Evolutionary conservation across 352 stramenopile species (phyloP), one percentile per base, ranked within the genome.

Genomic region (Phytophthora pistaciae): DNA sequence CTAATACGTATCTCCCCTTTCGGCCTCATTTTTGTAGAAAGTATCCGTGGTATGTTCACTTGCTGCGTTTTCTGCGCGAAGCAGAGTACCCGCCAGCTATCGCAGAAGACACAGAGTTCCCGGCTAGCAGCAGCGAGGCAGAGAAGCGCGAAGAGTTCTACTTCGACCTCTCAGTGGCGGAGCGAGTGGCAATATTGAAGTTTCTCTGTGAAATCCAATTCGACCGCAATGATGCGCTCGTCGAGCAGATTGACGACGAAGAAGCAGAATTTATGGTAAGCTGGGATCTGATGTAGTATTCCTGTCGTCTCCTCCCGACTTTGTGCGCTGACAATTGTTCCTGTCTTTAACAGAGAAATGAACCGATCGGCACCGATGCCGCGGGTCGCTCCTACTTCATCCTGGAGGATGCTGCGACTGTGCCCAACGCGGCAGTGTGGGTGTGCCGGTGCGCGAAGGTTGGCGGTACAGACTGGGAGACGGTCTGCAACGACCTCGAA

Each of bases 141-240:
- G 27, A 67, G 36, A 66, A 66, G 68, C 52, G 70, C 18, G 66
- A 79, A 57, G 69, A 72, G 56, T 75, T 86, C 49, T 92, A 93
- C 60, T 83, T 79, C 36, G 67, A 84, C 13, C 64, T 89, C 1
- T 53, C 72, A 25, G 62, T 89, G 2, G 60, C 64, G 1, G 74
- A 90, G 13, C 77, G 81, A 23, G 71, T 92, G 18, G 60, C 74
- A 3, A 68, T 92, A 7, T 62, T 93, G 36, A 92, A 92, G 48
- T 79, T 83, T 21, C 33, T 92, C 16, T 93, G 84, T 29, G 84
- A 93, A 59, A 68, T 77, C 27, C 84, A 92, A 48, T 92, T 91
- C 36, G 84, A 92, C 58, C 75, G 80, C 60, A 93, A 92, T 58
- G 80, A 89, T 40, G 42, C 65, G 33, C 75, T 92, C 7, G 60